A percentile compares a stretch with the other conserved stretches of the same genome.
These are phyloP conservation scores for Phyllosticta capitalensis DNA, from an alignment of 2,329 filamentous ascomycete genomes.

Conservation along the genomic window DNA sequence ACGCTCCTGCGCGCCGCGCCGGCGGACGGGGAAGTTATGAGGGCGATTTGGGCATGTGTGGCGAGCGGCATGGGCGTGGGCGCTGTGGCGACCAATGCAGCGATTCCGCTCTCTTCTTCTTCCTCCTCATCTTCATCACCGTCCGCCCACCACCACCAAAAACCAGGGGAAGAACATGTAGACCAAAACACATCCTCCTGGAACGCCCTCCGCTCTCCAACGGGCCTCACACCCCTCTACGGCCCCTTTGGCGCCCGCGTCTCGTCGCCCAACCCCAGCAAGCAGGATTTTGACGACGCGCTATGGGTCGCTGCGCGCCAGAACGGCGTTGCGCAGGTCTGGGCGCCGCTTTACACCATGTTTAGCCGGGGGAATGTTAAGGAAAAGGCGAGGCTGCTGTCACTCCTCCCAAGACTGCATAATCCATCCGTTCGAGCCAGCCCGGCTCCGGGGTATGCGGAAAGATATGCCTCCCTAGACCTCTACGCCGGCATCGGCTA, in stretches of 20 bases:
- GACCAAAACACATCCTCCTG: conserved; percentile 35
- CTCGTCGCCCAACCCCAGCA: conserved; percentile 14
- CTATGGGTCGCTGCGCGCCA: conserved; percentile 75
- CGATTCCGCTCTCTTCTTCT: conserved; percentile 33
- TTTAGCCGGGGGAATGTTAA: conserved; percentile 85
- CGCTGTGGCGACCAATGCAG: conserved; percentile 50
- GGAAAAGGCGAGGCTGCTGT: conserved; percentile 71
- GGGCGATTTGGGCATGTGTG: conserved; percentile 20
- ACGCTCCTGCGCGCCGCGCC: conserved; percentile 18
- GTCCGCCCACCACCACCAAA: conserved; percentile 21
- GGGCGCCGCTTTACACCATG: conserved; percentile 89
- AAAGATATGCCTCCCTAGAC: conserved; percentile 47
- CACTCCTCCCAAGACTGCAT: conserved; percentile 22
- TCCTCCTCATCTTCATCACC: conserved; percentile 22
- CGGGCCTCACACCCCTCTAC: conserved; percentile 57
- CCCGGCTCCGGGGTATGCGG: conserved; percentile 16
- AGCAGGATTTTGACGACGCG: conserved; percentile 52
- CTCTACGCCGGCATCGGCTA: conserved; percentile 92
- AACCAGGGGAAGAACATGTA: background rate
- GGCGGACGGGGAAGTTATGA: conserved; percentile 21
- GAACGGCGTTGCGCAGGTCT: conserved; percentile 67
- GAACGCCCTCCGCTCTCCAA: conserved; percentile 62
- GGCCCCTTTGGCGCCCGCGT: conserved; percentile 60
- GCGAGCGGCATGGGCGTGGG: conserved; percentile 36
- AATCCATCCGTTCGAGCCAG: background rate